Conservation (phyloP, 805 yeast genomes). For the Wickerhamiella kurtzmanii region DNA sequence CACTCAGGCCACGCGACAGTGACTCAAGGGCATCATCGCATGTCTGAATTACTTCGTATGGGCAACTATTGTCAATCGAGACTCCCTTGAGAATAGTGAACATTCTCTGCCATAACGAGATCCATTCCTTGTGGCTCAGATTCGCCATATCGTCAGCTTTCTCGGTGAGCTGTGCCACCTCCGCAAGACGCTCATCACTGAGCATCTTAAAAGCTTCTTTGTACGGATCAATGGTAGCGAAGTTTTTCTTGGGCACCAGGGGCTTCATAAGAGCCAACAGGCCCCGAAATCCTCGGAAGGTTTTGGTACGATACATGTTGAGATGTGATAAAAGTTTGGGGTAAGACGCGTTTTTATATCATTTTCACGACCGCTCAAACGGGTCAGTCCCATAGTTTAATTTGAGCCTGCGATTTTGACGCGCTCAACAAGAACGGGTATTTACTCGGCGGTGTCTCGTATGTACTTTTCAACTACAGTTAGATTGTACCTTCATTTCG, state of each 20-base stretch:
- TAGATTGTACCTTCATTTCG: too few species aligned
- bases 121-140: neutral
- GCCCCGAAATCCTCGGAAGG: too few species aligned
- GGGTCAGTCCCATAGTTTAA: too few species aligned
- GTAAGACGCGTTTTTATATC: too few species aligned
- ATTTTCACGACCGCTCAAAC: too few species aligned
- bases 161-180: neutral
- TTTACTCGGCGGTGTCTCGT: too few species aligned
- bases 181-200: neutral
- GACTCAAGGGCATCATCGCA: neutral
- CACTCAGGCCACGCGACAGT: neutral
- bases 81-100: neutral
- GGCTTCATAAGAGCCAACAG: too few species aligned
- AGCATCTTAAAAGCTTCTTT: neutral
- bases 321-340: too few species aligned
- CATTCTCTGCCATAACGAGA: neutral
- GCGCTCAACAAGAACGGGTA: too few species aligned
- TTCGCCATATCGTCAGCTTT: neutral
- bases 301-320: too few species aligned
- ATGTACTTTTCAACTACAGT: too few species aligned
- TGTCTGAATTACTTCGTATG: neutral
- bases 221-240: neutral
- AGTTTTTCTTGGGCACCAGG: neutral
- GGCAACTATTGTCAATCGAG: neutral
- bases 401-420: too few species aligned